These are phyloP conservation scores for Phaseolus coccineus DNA, from an alignment of 331 rosid species.

Conservation along the genomic window DNA sequence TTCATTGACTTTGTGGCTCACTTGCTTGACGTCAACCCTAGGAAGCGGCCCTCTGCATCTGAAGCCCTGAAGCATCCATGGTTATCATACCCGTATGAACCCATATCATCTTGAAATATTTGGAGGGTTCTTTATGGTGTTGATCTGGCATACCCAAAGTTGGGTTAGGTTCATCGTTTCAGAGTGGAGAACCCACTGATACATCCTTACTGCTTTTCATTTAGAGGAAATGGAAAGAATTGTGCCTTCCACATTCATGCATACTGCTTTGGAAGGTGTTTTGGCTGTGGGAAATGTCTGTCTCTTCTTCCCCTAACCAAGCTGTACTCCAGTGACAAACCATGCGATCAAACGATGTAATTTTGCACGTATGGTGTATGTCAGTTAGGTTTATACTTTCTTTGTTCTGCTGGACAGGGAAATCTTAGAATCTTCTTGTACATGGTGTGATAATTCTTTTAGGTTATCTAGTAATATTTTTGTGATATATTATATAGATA, in stretches of 20 bases:
- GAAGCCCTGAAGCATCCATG: constrained; percentile 93
- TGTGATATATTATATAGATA: constrained; percentile 44
- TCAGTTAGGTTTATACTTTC: constrained; percentile 51
- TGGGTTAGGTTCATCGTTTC: constrained; percentile 41
- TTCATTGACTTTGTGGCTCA: constrained; percentile 83
- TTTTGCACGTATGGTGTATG: constrained; percentile 61
- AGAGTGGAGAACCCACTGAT: constrained; percentile 49
- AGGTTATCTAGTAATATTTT: constrained; percentile 63
- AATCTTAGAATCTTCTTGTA: constrained; percentile 62
- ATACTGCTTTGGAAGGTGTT: constrained; percentile 54
- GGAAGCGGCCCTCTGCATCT: constrained; percentile 83
- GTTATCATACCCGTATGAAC: constrained; percentile 90
- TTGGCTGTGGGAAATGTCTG: constrained; percentile 47
- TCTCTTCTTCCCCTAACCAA: constrained; percentile 46
- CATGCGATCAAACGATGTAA: constrained; percentile 60
- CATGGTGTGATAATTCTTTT: constrained; percentile 73
- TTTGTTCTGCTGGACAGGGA: constrained; percentile 58
- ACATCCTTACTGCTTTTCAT: constrained; percentile 39
- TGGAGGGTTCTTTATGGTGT: constrained; percentile 22
- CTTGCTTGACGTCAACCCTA: constrained; percentile 84
- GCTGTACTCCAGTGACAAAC: constrained; percentile 55
- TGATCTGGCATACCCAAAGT: constrained; percentile 44
- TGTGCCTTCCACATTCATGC: constrained; percentile 46
- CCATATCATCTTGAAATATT: constrained; percentile 77
- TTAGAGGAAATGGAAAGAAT: constrained; percentile 50